Percentiles rank a stretch among this genome's conserved stretches.
Evolutionary conservation across 2,329 filamentous ascomycete genomes (phyloP).

Genomic region (Monosporascus sp.): DNA sequence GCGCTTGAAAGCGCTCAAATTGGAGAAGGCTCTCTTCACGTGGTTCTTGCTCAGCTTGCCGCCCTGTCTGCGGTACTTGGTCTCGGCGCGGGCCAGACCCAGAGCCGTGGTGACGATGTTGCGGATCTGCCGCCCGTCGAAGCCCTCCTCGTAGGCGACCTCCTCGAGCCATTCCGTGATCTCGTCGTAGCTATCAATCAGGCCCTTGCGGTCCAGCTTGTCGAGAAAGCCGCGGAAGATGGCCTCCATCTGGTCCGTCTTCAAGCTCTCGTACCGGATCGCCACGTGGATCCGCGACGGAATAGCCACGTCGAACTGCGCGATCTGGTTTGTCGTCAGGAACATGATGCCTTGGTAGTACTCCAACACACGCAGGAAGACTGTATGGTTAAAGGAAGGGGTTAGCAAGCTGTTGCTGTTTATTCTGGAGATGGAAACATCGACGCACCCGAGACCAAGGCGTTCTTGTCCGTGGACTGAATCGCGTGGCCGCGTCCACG

Average conservation of each 20-base stretch:
- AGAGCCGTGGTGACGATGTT: conserved; percentile 10
- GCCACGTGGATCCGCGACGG: conserved; percentile 19
- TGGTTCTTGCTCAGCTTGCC: too few relatives aligned
- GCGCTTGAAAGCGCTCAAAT: too few relatives aligned
- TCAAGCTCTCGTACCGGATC: conserved; percentile 12
- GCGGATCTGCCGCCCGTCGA: conserved; percentile 15
- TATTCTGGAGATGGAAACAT: neutral
- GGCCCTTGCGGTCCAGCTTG: conserved; percentile 1
- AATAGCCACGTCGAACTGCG: conserved; percentile 19
- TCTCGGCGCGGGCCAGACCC: neutral
- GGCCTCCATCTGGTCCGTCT: neutral
- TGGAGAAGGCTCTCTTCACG: too few relatives aligned
- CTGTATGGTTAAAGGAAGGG: neutral
- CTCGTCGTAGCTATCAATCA: neutral
- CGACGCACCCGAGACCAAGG: conserved; percentile 5
- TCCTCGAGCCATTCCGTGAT: neutral
- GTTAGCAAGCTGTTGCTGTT: too few relatives aligned
- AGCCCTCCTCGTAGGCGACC: neutral
- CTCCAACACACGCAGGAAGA: conserved; percentile 9
- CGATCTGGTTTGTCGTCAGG: conserved; percentile 21
- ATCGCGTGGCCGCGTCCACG: neutral
- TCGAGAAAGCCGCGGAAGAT: conserved; percentile 10
- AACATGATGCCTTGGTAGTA: conserved; percentile 12
- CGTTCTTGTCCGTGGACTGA: conserved; percentile 5
- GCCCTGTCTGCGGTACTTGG: too few relatives aligned